Evolutionary conservation across 441 rosid species (phyloP).

Genomic region (Brassica hybrid): DNA sequence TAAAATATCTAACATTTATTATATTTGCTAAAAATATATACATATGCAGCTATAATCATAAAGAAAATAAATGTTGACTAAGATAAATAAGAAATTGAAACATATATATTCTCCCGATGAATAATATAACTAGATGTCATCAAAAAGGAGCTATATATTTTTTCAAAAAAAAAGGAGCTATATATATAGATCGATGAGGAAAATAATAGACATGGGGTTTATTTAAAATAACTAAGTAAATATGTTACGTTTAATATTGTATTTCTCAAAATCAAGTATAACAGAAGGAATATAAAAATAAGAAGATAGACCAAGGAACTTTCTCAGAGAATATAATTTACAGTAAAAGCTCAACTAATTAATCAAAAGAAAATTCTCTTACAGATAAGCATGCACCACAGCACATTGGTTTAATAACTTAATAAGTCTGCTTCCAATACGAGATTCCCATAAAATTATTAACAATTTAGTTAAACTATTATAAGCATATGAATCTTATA

Average conservation of each 20-base stretch:
- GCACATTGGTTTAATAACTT: slow-evolving; percentile 34
- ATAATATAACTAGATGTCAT: too few relatives aligned
- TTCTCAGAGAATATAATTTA: slow-evolving; percentile 36
- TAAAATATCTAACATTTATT: too few relatives aligned
- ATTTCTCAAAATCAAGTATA: neutral
- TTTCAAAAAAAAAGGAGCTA: too few relatives aligned
- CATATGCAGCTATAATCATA: too few relatives aligned
- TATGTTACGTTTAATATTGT: too few relatives aligned
- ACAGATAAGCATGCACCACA: slow-evolving; percentile 45
- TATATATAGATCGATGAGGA: too few relatives aligned
- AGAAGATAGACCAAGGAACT: slow-evolving; percentile 20
- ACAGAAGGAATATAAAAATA: slow-evolving; percentile 20
- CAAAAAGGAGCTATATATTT: neutral
- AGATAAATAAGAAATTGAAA: neutral
- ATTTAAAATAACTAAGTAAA: too few relatives aligned
- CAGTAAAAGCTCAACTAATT: slow-evolving; percentile 16
- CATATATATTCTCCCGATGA: neutral
- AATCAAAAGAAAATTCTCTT: slow-evolving; percentile 39
- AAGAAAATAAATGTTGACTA: neutral
- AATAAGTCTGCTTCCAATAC: slow-evolving; percentile 24
- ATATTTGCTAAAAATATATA: too few relatives aligned
- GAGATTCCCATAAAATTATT: slow-evolving; percentile 36
- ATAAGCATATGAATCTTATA: slow-evolving; percentile 24
- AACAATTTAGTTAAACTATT: slow-evolving; percentile 17
- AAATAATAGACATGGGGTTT: too few relatives aligned